Base-by-base conservation (phyloP, 2,329 filamentous ascomycete genomes). In the Pyrenophora tritici-repentis region DNA sequence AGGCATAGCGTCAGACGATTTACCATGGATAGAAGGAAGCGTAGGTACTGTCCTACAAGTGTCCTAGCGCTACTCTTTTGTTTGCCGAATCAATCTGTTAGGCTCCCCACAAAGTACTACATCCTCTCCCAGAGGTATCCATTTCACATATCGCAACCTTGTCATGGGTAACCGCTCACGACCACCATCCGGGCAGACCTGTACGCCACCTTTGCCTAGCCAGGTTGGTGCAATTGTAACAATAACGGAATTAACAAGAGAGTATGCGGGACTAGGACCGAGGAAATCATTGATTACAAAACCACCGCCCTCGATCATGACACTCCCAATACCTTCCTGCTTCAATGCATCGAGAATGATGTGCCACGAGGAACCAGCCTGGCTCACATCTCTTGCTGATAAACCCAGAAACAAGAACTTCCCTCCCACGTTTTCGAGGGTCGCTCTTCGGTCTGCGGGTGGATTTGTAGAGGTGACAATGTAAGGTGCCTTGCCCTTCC, bases 271-370 rank as follows among this genome's bases (percentile, higher is more conserved):
- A 10, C 44, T 22, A 6, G 39, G 49, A 4, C 49, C 49, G n/a
- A 97, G 79, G 14, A 97, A 75, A 32, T 88, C 84, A 68, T 94
- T 95, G 68, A 97, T 90, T 29, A 97, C 85, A 9, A 80, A 78
- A 0, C 84, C 92, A 9, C 93, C 93, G 0, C 93, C 93, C 72
- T 97, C 93, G 41, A 97, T 82, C 93, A 97, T 97, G 50, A 97
- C 79, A 68, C 91, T 96, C 44, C 75, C 73, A 37, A 96, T 76
- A 1, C 86, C 85, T 61, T 26, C 39, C 24, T 48, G n/a, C 20
- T 20, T 29, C 20, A 52, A 17, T 29, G 49, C 44, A 20, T 40
- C 39, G 2, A 52, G n/a, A 9, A 52, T 43, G 16, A 48, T 39
- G 17, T 52, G 44, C 49, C 49, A 52, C 9, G 37, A 17, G 13